Evolutionary conservation across 345 rosid genomes (phyloP).

Genomic region (Passiflora organensis): DNA sequence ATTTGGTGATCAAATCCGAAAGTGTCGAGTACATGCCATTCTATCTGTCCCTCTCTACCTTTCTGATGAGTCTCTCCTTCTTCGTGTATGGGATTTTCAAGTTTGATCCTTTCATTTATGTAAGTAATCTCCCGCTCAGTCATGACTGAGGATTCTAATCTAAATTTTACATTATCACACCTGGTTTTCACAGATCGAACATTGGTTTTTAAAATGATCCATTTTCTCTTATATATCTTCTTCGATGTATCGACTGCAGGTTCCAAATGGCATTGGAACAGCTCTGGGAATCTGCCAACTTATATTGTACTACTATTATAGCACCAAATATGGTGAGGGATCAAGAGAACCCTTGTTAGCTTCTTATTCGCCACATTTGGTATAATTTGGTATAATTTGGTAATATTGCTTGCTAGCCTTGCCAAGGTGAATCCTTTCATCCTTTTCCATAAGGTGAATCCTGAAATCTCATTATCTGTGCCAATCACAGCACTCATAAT

Average conservation of each 20-base stretch:
- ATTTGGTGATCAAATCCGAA: constrained; percentile 37
- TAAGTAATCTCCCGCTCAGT: constrained; percentile 19
- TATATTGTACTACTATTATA: constrained; percentile 30
- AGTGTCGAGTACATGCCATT: constrained; percentile 57
- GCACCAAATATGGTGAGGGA: constrained; percentile 18
- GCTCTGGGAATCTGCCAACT: constrained; percentile 37
- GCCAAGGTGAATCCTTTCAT: no score
- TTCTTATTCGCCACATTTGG: constrained; percentile 14
- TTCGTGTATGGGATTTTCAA: constrained; percentile 35
- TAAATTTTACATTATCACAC: no score
- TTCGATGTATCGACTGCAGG: constrained; percentile 15
- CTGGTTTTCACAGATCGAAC: no score
- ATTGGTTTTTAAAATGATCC: not conserved
- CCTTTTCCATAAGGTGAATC: no score
- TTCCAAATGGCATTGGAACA: constrained; percentile 49
- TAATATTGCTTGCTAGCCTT: not conserved
- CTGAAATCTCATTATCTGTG: no score
- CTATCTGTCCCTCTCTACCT: constrained; percentile 45
- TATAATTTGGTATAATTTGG: not conserved
- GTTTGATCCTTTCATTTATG: constrained; percentile 42
- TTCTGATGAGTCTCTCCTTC: constrained; percentile 48
- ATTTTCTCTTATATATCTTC: not conserved
- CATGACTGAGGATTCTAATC: no score
- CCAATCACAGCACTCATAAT: no score
- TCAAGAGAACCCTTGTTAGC: constrained; percentile 33